Percentiles rank a stretch among this genome's conserved stretches.
Evolutionary conservation across 1,139 yeast genomes (phyloP).

Genomic region (Kurtzmaniella quercitrusa): DNA sequence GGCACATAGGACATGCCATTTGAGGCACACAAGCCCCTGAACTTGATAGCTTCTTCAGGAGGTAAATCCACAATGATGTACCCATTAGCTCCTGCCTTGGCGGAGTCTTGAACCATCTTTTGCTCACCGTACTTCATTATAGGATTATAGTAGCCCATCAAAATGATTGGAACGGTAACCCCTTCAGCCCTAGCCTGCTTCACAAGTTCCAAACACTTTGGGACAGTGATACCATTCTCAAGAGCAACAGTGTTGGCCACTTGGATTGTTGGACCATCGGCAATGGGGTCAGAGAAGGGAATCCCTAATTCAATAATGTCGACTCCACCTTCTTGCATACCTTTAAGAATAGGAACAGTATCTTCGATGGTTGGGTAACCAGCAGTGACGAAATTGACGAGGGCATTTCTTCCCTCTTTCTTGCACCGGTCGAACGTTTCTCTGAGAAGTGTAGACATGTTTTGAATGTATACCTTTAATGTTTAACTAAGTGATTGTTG

Average conservation of each 20-base stretch:
- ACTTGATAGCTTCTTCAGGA: constrained; percentile 92
- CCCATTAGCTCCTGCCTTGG: constrained; percentile 90
- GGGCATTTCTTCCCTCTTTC: constrained; percentile 75
- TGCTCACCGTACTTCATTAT: constrained; percentile 87
- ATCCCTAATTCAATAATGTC: constrained; percentile 92
- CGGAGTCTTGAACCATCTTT: constrained; percentile 69
- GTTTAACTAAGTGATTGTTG: neutral
- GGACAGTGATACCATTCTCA: constrained; percentile 73
- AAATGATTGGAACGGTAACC: constrained; percentile 78
- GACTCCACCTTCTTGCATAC: constrained; percentile 92
- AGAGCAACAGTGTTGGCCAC: constrained; percentile 76
- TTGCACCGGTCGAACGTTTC: constrained; percentile 71
- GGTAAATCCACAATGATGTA: constrained; percentile 93
- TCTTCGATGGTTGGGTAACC: constrained; percentile 88
- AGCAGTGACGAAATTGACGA: constrained; percentile 90
- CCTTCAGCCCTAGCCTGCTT: constrained; percentile 74
- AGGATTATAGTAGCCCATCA: constrained; percentile 99
- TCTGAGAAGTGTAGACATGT: constrained; percentile 65
- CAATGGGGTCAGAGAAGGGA: constrained; percentile 98
- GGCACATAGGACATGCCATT: constrained; percentile 84
- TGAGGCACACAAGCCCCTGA: constrained; percentile 67
- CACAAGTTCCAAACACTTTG: constrained; percentile 65
- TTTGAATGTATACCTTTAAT: neutral
- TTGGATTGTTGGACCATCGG: constrained; percentile 97
- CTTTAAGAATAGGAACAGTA: constrained; percentile 79